Percentiles rank a stretch among this genome's conserved stretches.
Evolutionary conservation across 2,329 filamentous ascomycete species (phyloP).

Genomic region (Ambrosiella xylebori): DNA sequence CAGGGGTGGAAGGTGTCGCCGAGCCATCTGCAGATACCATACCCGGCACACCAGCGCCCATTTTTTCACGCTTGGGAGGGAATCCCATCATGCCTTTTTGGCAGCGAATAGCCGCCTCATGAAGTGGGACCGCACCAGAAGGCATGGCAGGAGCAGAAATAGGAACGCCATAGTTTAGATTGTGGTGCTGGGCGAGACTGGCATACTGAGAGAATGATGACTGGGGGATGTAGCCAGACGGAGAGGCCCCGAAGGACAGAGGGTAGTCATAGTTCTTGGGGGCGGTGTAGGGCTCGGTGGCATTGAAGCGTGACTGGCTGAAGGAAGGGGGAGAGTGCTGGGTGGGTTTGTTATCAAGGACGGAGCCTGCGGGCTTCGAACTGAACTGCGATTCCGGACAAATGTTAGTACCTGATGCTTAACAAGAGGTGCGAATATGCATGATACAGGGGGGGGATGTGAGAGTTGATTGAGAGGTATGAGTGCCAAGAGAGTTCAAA

Average conservation of each 20-base stretch:
- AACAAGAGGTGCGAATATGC: not conserved
- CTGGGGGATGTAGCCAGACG: not conserved
- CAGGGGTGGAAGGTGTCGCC: slow-evolving; percentile 18
- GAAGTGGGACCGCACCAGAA: slow-evolving; percentile 18
- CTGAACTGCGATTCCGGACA: slow-evolving; percentile 14
- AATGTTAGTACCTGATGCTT: slow-evolving; percentile 9
- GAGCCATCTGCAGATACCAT: slow-evolving; percentile 11
- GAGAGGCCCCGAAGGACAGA: not conserved
- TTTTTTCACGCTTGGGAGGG: slow-evolving; percentile 14
- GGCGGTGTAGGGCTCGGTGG: not conserved
- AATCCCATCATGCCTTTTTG: slow-evolving; percentile 12
- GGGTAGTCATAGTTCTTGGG: slow-evolving; percentile 1
- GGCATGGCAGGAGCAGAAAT: not conserved
- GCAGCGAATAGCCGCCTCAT: slow-evolving; percentile 16
- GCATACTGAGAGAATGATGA: slow-evolving; percentile 17
- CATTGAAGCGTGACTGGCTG: not conserved
- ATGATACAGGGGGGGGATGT: not conserved
- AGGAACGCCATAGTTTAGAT: slow-evolving; percentile 18
- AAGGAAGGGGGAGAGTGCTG: not conserved
- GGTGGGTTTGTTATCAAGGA: slow-evolving; percentile 2
- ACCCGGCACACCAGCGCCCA: not conserved
- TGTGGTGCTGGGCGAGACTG: slow-evolving; percentile 26
- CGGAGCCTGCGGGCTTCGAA: slow-evolving; percentile 9
- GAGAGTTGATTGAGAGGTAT: not conserved
- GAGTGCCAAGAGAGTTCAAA: not conserved